Evolutionary conservation across 148 eudicot species (phyloP), one percentile per base, ranked within the genome.

Genomic region (Rhododendron henanense): DNA sequence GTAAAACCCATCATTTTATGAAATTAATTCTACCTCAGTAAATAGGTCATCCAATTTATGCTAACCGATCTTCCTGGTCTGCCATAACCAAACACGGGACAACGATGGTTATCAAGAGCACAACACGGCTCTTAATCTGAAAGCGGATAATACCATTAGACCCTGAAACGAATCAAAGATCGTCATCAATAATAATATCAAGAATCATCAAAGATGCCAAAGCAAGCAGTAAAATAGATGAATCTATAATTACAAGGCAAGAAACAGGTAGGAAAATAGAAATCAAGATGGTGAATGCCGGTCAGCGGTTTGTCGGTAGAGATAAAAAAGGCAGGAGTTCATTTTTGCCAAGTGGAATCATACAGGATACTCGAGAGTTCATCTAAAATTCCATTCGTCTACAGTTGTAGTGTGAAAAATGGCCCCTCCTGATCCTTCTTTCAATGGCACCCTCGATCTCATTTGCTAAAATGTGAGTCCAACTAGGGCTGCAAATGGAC

Each of bases 161-260:
- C 83, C 83, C 83, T 81, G 83, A 81, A 81, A 81, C 4, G 14
- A 67, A 53, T 28, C 18, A 10, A 53, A 53, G 61, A 53, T 37
- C 67, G 11, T 47, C 50, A 31, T 21, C 53, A 79, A 28, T 2
- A 28, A 53, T 15, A 48, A 79, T 6, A 79, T 47, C 23, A 50
- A 50, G 21, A 25, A 79, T 10, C 53, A 78, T 79, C 18, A 48
- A 79, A 50, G 37, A 79, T 50, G 82, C 81, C 81, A 78, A 78
- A 78, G 51, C 55, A 78, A 78, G 81, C 31, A 45, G 79, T 41
- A 25, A n/a, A 71, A 71, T 33, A 14, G 76, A 71, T 4, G 75
- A 28, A 69, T 69, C 4, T 65, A n/a, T 65, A 67, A 13, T 33
- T 11, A 71, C 1, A 71, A 33, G 18, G 16, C 18, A 71, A 31